Evolutionary conservation across 2,329 filamentous ascomycete genomes (phyloP), one percentile per base, ranked within the genome.

Genomic region (Lachnellula suecica): DNA sequence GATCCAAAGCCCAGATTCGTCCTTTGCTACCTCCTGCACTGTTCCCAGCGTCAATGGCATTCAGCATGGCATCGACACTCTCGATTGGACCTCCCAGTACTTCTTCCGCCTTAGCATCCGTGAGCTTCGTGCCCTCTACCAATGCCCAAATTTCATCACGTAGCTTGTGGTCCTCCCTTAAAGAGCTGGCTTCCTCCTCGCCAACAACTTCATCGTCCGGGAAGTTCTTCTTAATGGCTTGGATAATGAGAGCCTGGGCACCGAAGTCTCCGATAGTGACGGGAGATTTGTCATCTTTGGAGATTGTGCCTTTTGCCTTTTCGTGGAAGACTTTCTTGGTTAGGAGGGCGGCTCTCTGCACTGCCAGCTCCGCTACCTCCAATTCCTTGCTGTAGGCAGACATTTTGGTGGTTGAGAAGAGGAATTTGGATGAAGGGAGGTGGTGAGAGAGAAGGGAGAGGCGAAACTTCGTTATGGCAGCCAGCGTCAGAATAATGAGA

Each of bases 251-350:
- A 27, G 94, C 92, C 76, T 99, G 94, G 34, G 94, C 95, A 67
- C 94, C 94, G 71, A 96, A 97, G 75, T 99, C 94, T 70, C 93
- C 94, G 64, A 97, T 94, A 17, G 94, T 99, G 65, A 99, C 94
- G 60, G 94, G 94, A 9, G 92, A 96, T 69, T 90, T 91, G 79
- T 99, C 94, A 72, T 90, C 87, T 77, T 99, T 99, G 70, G 87
- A 88, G 47, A 96, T 80, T 42, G 94, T 97, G 63, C 93, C 93
- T 76, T 97, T 97, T 64, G 91, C 88, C 73, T 93, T 94, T 64
- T 93, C 88, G 74, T 91, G 79, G 76, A 89, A 89, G 68, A 91
- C 88, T 57, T 82, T 82, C 71, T 89, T 88, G 47, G 88, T 91
- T 52, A 91, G 79, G 59, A 91, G 77, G 20, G 83, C 77, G 23